These are phyloP conservation scores for Teratosphaeria gauchensis DNA, from an alignment of 2,329 filamentous ascomycete species.

Conservation along the genomic window DNA sequence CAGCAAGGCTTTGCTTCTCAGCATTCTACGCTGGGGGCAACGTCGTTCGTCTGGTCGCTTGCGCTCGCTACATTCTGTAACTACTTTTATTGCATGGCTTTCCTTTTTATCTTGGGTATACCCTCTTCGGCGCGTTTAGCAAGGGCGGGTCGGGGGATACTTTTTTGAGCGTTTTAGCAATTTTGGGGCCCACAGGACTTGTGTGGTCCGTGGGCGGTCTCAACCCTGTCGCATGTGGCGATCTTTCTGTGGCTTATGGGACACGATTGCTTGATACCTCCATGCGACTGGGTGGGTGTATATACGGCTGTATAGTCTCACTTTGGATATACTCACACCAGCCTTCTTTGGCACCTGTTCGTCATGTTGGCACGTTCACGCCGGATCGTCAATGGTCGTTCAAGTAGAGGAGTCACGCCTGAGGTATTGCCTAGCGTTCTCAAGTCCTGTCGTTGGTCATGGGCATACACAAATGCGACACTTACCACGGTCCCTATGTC, in stretches of 20 bases:
- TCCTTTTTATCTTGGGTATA: not conserved
- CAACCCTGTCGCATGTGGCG: not conserved
- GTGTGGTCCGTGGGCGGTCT: not conserved
- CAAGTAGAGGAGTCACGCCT: too few species aligned
- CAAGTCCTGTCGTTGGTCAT: too few species aligned
- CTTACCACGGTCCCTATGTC: too few species aligned
- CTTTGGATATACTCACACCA: too few species aligned
- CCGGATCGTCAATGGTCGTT: too few species aligned
- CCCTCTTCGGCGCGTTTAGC: not conserved
- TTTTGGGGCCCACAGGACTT: not conserved
- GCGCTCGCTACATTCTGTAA: constrained; percentile 2
- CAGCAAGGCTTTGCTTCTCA: not conserved
- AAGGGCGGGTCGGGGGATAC: not conserved
- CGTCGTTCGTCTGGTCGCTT: constrained; percentile 6
- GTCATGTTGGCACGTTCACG: too few species aligned
- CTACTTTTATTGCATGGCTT: not conserved
- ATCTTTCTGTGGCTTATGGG: not conserved
- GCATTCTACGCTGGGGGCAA: not conserved
- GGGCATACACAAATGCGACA: too few species aligned
- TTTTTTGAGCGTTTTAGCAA: not conserved
- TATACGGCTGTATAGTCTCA: not conserved
- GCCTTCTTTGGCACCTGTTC: too few species aligned
- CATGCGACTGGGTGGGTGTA: not conserved
- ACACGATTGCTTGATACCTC: not conserved
- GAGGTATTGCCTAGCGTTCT: too few species aligned